Evolutionary conservation across 1,284 basidiomycete genomes (phyloP).

Genomic region (Butyriboletus appendiculatus): DNA sequence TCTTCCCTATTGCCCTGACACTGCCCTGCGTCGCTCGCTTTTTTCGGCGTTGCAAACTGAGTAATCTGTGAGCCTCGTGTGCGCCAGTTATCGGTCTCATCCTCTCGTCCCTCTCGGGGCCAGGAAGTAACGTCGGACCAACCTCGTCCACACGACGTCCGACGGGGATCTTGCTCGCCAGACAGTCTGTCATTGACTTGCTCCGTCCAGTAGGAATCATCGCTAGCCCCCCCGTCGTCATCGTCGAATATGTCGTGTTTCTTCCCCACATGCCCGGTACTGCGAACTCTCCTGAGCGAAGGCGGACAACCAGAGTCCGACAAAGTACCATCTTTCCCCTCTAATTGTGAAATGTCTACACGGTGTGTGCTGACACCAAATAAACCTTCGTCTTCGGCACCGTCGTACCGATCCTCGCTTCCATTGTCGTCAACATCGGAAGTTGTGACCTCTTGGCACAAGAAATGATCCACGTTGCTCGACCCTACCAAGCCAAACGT

Average conservation of each 20-base stretch:
- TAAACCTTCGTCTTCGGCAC: neutral
- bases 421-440: neutral
- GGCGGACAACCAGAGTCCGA: neutral
- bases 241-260: neutral
- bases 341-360: neutral
- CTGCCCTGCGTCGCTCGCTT: neutral
- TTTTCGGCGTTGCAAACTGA: neutral
- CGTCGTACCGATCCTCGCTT: neutral
- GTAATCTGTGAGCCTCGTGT: neutral
- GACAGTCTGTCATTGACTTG: conserved; percentile 8
- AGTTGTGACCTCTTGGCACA: neutral
- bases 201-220: conserved; percentile 10
- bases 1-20: neutral
- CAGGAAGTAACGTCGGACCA: neutral
- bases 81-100: conserved; percentile 14
- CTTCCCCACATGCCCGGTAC: neutral
- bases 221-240: neutral
- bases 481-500: neutral
- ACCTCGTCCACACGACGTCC: neutral
- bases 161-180: neutral
- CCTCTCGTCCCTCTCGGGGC: conserved; percentile 2
- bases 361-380: neutral
- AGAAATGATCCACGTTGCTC: neutral
- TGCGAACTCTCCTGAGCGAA: neutral
- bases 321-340: neutral